Evolutionary conservation across 2,329 filamentous ascomycete species (phyloP).

Genomic region (Lachnum nothofagi): DNA sequence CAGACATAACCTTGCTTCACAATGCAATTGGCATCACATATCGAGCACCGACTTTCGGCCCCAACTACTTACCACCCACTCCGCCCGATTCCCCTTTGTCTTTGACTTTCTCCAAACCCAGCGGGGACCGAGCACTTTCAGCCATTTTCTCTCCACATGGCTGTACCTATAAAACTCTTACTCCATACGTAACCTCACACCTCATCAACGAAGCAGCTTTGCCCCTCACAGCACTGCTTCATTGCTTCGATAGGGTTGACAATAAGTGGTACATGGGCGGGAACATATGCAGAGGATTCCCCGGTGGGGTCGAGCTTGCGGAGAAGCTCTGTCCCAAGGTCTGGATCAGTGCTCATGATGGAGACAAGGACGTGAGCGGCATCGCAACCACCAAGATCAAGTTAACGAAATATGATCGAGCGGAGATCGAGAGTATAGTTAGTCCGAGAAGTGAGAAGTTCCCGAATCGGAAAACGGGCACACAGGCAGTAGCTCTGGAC

Average conservation of each 20-base stretch:
- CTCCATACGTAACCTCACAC: constrained; percentile 52
- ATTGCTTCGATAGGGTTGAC: constrained; percentile 55
- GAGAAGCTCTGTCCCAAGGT: constrained; percentile 46
- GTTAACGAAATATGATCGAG: constrained; percentile 40
- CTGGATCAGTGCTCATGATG: constrained; percentile 61
- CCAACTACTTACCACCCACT: constrained; percentile 10
- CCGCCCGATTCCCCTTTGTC: constrained; percentile 24
- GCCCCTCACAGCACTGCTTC: constrained; percentile 59
- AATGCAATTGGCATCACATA: constrained; percentile 70
- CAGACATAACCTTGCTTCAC: constrained; percentile 57
- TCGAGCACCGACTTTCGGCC: constrained; percentile 38
- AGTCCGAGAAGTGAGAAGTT: constrained; percentile 24
- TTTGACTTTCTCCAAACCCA: constrained; percentile 30
- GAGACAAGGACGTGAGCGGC: constrained; percentile 51
- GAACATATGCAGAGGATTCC: constrained; percentile 51
- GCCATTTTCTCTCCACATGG: constrained; percentile 63
- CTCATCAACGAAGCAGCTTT: constrained; percentile 52
- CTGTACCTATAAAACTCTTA: constrained; percentile 48
- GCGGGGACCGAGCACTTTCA: constrained; percentile 46
- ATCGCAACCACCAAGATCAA: constrained; percentile 47
- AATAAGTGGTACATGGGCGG: constrained; percentile 60
- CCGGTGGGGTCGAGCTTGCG: constrained; percentile 53
- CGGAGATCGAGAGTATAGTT: constrained; percentile 42
- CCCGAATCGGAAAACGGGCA: constrained; percentile 25
- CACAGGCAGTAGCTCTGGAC: constrained; percentile 40